These are phyloP conservation scores for Ophiostoma sp. DNA, from an alignment of 2,329 filamentous ascomycete genomes.

Conservation along the genomic window DNA sequence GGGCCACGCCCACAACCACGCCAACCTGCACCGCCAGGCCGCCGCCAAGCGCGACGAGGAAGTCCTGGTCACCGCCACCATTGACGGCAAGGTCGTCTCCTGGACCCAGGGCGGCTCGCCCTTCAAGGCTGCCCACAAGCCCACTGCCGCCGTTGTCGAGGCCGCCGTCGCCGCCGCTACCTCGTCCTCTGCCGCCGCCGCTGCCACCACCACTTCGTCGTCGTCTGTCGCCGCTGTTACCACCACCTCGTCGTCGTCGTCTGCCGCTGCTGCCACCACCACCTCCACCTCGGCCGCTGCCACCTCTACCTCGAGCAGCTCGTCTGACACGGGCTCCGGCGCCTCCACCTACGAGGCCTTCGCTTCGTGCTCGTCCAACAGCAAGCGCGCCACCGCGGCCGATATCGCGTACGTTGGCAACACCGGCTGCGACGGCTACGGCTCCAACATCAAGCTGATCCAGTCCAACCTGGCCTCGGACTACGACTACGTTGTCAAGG, in stretches of 20 bases:
- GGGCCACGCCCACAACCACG: conserved; percentile 32
- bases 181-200: conserved; percentile 24
- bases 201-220: conserved; percentile 43
- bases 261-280: conserved; percentile 18
- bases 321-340: conserved; percentile 32
- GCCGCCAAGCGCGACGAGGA: conserved; percentile 29
- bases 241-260: conserved; percentile 14
- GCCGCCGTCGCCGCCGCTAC: conserved; percentile 8
- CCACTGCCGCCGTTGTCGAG: conserved; percentile 21
- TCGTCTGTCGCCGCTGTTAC: conserved; percentile 1
- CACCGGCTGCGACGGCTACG: conserved; percentile 40
- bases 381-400: conserved; percentile 45
- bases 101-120: conserved; percentile 31
- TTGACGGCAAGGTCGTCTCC: conserved; percentile 31
- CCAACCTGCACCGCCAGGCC: conserved; percentile 34
- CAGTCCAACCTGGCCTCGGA: conserved; percentile 33
- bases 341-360: conserved; percentile 32
- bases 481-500: conserved; percentile 44
- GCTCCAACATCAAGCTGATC: conserved; percentile 50
- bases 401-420: conserved; percentile 48
- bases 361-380: conserved; percentile 34
- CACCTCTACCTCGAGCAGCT: conserved; percentile 5
- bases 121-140: conserved; percentile 32
- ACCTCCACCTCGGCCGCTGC: conserved; percentile 26
- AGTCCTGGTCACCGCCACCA: conserved; percentile 29